Percentiles rank a stretch among this genome's conserved stretches.
phyloP scores from a whole-genome alignment of 768 basidiomycete genomes.

The Trametes sanguinea region DNA sequence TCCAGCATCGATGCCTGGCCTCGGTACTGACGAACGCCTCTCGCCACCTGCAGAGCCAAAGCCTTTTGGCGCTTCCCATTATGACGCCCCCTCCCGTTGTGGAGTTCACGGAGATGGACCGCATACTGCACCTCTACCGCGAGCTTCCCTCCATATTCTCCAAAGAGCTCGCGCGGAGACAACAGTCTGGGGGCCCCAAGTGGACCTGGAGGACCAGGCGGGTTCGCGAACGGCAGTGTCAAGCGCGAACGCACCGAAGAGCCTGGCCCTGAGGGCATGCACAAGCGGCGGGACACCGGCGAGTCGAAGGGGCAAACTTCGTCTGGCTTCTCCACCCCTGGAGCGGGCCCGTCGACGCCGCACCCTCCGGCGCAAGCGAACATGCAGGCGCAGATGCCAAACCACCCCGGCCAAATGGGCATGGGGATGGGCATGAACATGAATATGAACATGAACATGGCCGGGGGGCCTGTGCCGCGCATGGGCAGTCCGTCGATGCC shows the following conservation, averaged over 20 bases:
- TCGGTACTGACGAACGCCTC: background rate
- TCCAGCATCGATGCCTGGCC: constrained; percentile 10
- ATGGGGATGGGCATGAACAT: background rate
- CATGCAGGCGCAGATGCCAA: constrained; percentile 6
- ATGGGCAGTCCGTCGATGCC: constrained; percentile 31
- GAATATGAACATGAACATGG: background rate
- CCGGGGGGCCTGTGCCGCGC: constrained; percentile 10
- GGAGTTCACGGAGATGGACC: constrained; percentile 55
- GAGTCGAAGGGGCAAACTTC: constrained; percentile 49
- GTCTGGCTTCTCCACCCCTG: constrained; percentile 28
- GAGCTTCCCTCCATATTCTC: constrained; percentile 63
- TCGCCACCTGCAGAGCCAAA: constrained; percentile 22
- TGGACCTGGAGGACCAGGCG: background rate
- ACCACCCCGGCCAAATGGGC: background rate
- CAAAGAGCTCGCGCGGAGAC: constrained; percentile 40
- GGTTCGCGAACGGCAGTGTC: constrained; percentile 33
- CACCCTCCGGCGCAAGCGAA: constrained; percentile 20
- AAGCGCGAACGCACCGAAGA: constrained; percentile 70
- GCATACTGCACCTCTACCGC: constrained; percentile 64
- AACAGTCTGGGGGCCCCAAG: constrained; percentile 9
- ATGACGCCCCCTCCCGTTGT: constrained; percentile 57
- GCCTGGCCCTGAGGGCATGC: constrained; percentile 38
- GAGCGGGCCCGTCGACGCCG: constrained; percentile 18
- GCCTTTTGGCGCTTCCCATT: constrained; percentile 46
- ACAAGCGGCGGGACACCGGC: constrained; percentile 72